Percentiles rank a stretch among this genome's conserved stretches.
These are phyloP conservation scores for Athelia psychrophila DNA, from an alignment of 1,284 basidiomycete species.

Conservation along the genomic window DNA sequence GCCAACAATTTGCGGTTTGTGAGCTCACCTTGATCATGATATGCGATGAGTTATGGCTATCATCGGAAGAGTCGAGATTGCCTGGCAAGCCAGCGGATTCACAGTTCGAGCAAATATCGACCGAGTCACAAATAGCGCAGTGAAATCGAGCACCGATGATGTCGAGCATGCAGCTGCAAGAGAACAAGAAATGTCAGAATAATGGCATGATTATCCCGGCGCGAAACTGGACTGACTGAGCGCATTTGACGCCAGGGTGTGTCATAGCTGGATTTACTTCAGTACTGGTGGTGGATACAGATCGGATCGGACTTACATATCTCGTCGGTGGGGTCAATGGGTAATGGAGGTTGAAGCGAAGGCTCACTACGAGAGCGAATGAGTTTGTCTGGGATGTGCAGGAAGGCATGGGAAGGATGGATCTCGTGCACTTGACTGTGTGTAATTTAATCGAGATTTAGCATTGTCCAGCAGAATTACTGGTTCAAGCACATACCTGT, in stretches of 20 bases:
- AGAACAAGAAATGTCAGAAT: slow-evolving; percentile 1
- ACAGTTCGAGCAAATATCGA: slow-evolving; percentile 88
- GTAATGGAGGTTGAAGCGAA: slow-evolving; percentile 26
- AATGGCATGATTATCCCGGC: no score
- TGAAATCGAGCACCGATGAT: slow-evolving; percentile 90
- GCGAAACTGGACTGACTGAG: slow-evolving; percentile 65
- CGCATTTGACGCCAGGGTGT: slow-evolving; percentile 70
- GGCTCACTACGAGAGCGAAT: slow-evolving; percentile 37
- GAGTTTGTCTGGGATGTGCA: slow-evolving; percentile 69
- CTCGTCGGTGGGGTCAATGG: slow-evolving; percentile 46
- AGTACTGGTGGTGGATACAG: background rate
- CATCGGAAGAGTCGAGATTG: slow-evolving; percentile 63
- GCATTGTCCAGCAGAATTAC: background rate
- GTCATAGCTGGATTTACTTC: slow-evolving; percentile 51
- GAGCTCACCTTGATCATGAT: slow-evolving; percentile 84
- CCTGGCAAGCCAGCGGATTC: slow-evolving; percentile 82
- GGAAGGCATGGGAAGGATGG: slow-evolving; percentile 84
- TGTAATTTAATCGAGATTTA: background rate
- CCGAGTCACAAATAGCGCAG: slow-evolving; percentile 80
- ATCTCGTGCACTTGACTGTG: slow-evolving; percentile 80
- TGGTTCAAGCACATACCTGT: slow-evolving; percentile 57
- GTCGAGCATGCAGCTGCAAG: slow-evolving; percentile 77
- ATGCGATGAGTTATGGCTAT: slow-evolving; percentile 78
- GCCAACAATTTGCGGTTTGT: background rate
- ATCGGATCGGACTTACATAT: slow-evolving; percentile 46